Evolutionary conservation across 2,329 filamentous ascomycete genomes (phyloP), one percentile per base, ranked within the genome.

Genomic region (Huntiella bhutanensis): DNA sequence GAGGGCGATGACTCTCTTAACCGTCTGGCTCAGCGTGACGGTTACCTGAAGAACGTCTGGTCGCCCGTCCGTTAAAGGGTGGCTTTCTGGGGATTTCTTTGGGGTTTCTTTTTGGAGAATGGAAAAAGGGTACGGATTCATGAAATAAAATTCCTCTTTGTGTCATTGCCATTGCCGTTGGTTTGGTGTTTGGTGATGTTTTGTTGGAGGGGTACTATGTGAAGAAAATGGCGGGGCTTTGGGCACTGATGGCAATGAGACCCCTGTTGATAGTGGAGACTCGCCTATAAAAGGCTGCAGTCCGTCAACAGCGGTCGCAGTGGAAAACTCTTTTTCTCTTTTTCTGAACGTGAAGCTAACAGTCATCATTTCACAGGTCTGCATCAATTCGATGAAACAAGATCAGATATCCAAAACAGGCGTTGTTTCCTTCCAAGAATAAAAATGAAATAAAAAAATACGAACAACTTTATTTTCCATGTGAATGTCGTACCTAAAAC

Each of bases 1-100:
- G 92, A 98, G 83, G 80, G 79, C 67, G 91, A 98, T 66, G 91
- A 98, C 71, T 76, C 82, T 60, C 68, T 98, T 62, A 98, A 98
- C 82, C 75, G 91, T 62, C 75, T 98, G 62, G 75, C 87, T 57
- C 91, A 98, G 77, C 79, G 83, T 58, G 92, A 98, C 65, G 91
- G 91, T 56, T 82, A 93, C 68, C 67, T 98, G 67, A 96, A 96
- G 84, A 82, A 69, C 65, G 91, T 98, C 65, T 98, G 91, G 91
- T 83, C 76, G 70, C 82, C 77, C 55, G 64, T 72, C 62, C 70
- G 73, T 68, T 76, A 75, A 69, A 62, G 32, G 32, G 32, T 33
- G 13, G 28, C 17, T 43, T 43, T 43, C 41, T 34, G 13, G 33
- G 33, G 41, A 34, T 43, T 43, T 42, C 12, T 41, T 39, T 44